A percentile compares a stretch with the other conserved stretches of the same genome.
These are phyloP conservation scores for Metarhizium humberi DNA, from an alignment of 2,329 filamentous ascomycete species.

Conservation along the genomic window DNA sequence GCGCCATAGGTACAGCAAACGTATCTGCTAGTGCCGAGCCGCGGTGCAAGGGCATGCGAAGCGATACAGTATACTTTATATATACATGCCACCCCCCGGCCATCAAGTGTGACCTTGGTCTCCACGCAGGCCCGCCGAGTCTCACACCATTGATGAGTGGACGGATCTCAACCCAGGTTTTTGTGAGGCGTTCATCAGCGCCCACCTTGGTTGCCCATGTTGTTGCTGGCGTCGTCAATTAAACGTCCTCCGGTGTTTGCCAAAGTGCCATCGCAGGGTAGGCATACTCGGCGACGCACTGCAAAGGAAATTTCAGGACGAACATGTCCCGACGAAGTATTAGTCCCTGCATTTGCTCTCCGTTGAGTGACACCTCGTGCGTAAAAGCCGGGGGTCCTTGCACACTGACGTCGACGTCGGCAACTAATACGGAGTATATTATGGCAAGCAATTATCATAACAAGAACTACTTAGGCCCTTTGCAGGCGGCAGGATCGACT, in stretches of 20 bases:
- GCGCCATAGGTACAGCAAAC: conserved; percentile 12
- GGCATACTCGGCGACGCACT: background rate
- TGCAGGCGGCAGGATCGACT: background rate
- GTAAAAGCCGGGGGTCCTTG: background rate
- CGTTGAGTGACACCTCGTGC: background rate
- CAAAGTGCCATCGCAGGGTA: background rate
- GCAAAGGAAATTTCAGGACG: background rate
- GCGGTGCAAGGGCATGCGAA: background rate
- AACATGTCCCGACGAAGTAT: background rate
- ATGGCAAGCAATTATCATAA: background rate
- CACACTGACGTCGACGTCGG: background rate
- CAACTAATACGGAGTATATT: background rate
- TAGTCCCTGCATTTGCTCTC: background rate
- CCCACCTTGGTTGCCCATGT: conserved; percentile 4
- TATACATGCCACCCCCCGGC: conserved; percentile 22
- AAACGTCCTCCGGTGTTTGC: background rate
- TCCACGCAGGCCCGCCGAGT: conserved; percentile 27
- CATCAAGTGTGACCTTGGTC: conserved; percentile 23
- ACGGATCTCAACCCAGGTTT: conserved; percentile 28
- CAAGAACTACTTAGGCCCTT: background rate
- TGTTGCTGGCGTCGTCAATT: background rate
- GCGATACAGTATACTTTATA: conserved; percentile 18
- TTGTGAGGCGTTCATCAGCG: conserved; percentile 21
- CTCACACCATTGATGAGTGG: conserved; percentile 29
- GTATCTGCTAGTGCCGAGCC: conserved; percentile 17